Evolutionary conservation across 371 early-diverging fungal genomes (phyloP).

Genomic region (Mucor saturninus): DNA sequence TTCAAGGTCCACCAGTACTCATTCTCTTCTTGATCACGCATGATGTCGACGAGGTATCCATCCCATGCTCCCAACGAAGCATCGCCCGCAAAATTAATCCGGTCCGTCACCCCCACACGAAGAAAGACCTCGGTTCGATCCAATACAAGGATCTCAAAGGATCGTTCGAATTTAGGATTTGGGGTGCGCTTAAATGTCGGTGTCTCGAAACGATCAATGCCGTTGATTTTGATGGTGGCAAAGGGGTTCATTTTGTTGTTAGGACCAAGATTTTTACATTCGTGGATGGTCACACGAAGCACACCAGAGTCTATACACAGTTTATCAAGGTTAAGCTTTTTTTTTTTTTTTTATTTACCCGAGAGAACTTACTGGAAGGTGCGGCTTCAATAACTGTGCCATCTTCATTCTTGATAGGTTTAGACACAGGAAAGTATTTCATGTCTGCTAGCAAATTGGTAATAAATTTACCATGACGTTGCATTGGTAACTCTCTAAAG

Average conservation of each 20-base stretch:
- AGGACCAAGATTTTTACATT: slow-evolving; percentile 49
- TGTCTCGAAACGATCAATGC: slow-evolving; percentile 44
- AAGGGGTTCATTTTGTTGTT: slow-evolving; percentile 47
- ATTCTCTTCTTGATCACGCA: slow-evolving; percentile 39
- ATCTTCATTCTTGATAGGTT: slow-evolving; percentile 50
- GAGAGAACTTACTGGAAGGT: slow-evolving; percentile 56
- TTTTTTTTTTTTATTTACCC: no score
- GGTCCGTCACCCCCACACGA: slow-evolving; percentile 29
- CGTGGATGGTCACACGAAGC: slow-evolving; percentile 59
- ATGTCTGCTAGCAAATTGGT: slow-evolving; percentile 59
- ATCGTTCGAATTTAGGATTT: slow-evolving; percentile 53
- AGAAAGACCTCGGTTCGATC: slow-evolving; percentile 46
- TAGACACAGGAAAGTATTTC: slow-evolving; percentile 66
- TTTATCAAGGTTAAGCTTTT: neutral
- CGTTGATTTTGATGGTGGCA: slow-evolving; percentile 52
- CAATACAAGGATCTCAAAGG: slow-evolving; percentile 50
- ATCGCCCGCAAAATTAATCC: slow-evolving; percentile 30
- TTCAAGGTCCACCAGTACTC: slow-evolving; percentile 53
- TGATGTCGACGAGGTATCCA: slow-evolving; percentile 38
- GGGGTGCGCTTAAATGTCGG: slow-evolving; percentile 48
- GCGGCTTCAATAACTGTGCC: slow-evolving; percentile 55
- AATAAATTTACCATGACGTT: slow-evolving; percentile 56
- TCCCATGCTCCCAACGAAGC: slow-evolving; percentile 49
- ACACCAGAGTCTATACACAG: slow-evolving; percentile 51
- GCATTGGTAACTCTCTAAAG: slow-evolving; percentile 36